These are phyloP conservation scores for Leptographium flavum DNA, from an alignment of 2,329 filamentous ascomycete genomes.

Conservation along the genomic window DNA sequence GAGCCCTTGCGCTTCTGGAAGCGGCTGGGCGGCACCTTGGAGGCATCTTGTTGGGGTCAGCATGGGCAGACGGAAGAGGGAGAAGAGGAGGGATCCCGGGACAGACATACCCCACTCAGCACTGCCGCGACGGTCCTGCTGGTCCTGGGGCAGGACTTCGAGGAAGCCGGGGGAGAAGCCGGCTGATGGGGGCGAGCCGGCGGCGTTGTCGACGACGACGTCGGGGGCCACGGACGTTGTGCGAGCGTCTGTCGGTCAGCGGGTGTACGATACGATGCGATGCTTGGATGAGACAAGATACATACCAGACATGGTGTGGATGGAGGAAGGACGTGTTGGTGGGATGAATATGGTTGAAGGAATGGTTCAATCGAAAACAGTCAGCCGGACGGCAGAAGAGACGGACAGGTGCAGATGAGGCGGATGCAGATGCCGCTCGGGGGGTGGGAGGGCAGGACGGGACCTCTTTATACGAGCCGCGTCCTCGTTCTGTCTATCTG, in stretches of 20 bases:
- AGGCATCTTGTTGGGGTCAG: slow-evolving; percentile 33
- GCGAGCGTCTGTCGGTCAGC: not conserved
- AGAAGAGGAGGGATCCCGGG: not conserved
- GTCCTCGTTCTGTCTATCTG: too few relatives aligned
- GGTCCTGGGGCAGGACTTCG: slow-evolving; percentile 10
- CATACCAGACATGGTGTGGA: not conserved
- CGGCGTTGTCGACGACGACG: not conserved
- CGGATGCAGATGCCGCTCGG: too few relatives aligned
- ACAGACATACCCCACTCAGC: slow-evolving; percentile 2
- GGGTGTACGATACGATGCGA: not conserved
- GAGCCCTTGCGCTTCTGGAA: slow-evolving; percentile 59
- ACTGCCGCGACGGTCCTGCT: not conserved
- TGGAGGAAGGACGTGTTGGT: too few relatives aligned
- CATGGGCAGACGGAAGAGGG: not conserved
- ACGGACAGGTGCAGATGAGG: too few relatives aligned
- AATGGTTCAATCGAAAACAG: too few relatives aligned
- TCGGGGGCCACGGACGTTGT: not conserved
- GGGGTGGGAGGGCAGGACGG: too few relatives aligned
- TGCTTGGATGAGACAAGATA: not conserved
- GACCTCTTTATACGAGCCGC: too few relatives aligned
- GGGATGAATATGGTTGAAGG: too few relatives aligned
- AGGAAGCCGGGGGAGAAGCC: slow-evolving; percentile 21
- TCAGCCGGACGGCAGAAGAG: too few relatives aligned
- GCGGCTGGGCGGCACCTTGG: slow-evolving; percentile 51
- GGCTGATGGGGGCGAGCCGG: not conserved